These are phyloP conservation scores for Pichia ethanolica DNA, from an alignment of 805 yeast genomes.

Conservation along the genomic window DNA sequence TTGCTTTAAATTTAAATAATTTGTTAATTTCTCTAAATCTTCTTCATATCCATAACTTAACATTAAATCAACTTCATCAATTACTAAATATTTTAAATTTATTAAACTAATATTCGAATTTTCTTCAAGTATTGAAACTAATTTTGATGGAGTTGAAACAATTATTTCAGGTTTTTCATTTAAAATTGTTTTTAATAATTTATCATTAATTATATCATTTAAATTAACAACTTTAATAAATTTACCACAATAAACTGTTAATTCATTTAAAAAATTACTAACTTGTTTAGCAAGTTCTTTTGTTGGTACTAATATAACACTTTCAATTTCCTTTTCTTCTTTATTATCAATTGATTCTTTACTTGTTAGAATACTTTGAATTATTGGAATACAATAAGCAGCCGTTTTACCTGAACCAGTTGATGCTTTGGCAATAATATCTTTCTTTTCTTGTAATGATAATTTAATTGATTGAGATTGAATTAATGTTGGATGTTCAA, in stretches of 20 bases:
- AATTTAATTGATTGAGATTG: slow-evolving; percentile 90
- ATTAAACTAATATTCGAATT: slow-evolving; percentile 41
- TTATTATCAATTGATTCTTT: slow-evolving; percentile 13
- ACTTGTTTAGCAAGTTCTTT: slow-evolving; percentile 90
- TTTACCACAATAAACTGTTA: slow-evolving; percentile 65
- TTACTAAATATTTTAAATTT: slow-evolving; percentile 61
- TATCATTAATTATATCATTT: slow-evolving; percentile 52
- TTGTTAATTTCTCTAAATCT: slow-evolving; percentile 61
- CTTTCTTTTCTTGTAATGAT: slow-evolving; percentile 84
- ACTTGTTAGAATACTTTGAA: slow-evolving; percentile 61
- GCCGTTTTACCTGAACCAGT: slow-evolving; percentile 97
- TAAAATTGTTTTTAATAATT: slow-evolving; percentile 64
- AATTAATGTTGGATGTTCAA: slow-evolving; percentile 79
- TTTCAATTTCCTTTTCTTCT: slow-evolving; percentile 32
- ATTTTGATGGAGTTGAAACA: slow-evolving; percentile 80
- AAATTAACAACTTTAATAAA: slow-evolving; percentile 60
- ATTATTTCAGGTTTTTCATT: slow-evolving; percentile 72
- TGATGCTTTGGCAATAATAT: slow-evolving; percentile 86
- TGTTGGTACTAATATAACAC: slow-evolving; percentile 84
- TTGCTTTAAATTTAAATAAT: slow-evolving; percentile 62
- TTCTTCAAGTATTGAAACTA: slow-evolving; percentile 48
- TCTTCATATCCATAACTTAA: slow-evolving; percentile 86
- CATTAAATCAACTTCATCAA: slow-evolving; percentile 93
- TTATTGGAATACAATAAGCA: slow-evolving; percentile 80
- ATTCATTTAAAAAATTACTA: slow-evolving; percentile 54